Percentiles rank a stretch among this genome's conserved stretches.
Conservation (phyloP, 352 stramenopile species). For the Phytophthora syringae region DNA sequence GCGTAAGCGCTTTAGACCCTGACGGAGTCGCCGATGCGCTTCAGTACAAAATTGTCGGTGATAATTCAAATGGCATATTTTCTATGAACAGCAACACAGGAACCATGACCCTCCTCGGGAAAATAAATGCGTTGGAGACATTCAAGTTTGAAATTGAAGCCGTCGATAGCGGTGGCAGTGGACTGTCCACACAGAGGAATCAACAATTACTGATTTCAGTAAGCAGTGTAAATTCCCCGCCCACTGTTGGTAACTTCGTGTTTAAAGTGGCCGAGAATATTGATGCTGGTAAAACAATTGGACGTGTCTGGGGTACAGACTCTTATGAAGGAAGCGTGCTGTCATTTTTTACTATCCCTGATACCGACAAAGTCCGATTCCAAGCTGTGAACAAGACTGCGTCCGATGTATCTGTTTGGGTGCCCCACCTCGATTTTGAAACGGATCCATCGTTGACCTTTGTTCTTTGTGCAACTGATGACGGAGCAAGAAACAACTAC, state of each 20-base stretch:
- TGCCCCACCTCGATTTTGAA: constrained; percentile 47
- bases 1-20: constrained; percentile 21
- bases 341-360: constrained; percentile 46
- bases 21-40: constrained; percentile 16
- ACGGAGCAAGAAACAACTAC: constrained; percentile 52
- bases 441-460: constrained; percentile 33
- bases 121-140: constrained; percentile 12
- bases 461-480: constrained; percentile 55
- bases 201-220: constrained; percentile 23
- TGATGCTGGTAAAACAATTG: constrained; percentile 37
- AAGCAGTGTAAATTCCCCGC: constrained; percentile 29
- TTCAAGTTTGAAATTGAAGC: constrained; percentile 25
- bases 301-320: constrained; percentile 39
- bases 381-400: constrained; percentile 27
- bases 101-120: constrained; percentile 1
- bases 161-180: constrained; percentile 20
- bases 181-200: constrained; percentile 18
- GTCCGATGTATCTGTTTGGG: constrained; percentile 43
- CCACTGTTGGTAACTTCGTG: constrained; percentile 19
- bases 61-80: constrained; percentile 4
- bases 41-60: constrained; percentile 21
- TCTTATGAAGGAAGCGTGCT: constrained; percentile 46
- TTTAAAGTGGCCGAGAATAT: constrained; percentile 25
- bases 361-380: constrained; percentile 35
- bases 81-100: constrained; percentile 6